A percentile compares a stretch with the other conserved stretches of the same genome.
These are phyloP conservation scores for Azolla pinnata DNA, from an alignment of 75 land plant genomes.

Conservation along the genomic window DNA sequence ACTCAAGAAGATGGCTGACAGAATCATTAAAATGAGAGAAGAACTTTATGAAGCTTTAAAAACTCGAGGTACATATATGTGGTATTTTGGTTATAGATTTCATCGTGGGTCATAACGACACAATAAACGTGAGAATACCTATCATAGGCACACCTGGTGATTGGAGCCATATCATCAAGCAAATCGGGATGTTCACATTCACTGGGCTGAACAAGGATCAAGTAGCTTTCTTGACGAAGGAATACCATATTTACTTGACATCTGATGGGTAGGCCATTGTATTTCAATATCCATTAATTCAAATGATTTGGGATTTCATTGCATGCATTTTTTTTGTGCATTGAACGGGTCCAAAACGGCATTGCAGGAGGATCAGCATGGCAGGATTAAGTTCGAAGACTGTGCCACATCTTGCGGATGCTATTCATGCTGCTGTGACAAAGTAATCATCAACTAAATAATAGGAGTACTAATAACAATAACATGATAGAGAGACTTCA, in stretches of 20 bases:
- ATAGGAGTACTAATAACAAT: too few relatives aligned
- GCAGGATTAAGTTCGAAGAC: slow-evolving; percentile 57
- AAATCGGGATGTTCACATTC: slow-evolving; percentile 96
- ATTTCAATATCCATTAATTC: not conserved
- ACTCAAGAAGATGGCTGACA: slow-evolving; percentile 91
- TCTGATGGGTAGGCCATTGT: slow-evolving; percentile 65
- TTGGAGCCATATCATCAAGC: slow-evolving; percentile 94
- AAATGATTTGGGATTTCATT: not conserved
- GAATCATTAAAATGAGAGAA: slow-evolving; percentile 89
- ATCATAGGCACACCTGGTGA: slow-evolving; percentile 87
- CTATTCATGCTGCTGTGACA: slow-evolving; percentile 57
- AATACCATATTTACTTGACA: slow-evolving; percentile 94
- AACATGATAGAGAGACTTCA: too few relatives aligned
- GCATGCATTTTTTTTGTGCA: too few relatives aligned
- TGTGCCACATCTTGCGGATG: slow-evolving; percentile 66
- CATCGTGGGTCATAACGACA: not conserved
- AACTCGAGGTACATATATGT: slow-evolving; percentile 42
- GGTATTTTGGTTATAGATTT: not conserved
- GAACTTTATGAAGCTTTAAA: slow-evolving; percentile 73
- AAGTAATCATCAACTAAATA: too few relatives aligned
- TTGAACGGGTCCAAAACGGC: too few relatives aligned
- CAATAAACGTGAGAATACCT: not conserved
- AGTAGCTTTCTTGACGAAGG: slow-evolving; percentile 80
- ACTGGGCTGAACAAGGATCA: slow-evolving; percentile 78
- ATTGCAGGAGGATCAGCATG: slow-evolving; percentile 63